These are phyloP conservation scores for Blastobotrys terrestris DNA, from an alignment of 805 yeast species.

Conservation along the genomic window DNA sequence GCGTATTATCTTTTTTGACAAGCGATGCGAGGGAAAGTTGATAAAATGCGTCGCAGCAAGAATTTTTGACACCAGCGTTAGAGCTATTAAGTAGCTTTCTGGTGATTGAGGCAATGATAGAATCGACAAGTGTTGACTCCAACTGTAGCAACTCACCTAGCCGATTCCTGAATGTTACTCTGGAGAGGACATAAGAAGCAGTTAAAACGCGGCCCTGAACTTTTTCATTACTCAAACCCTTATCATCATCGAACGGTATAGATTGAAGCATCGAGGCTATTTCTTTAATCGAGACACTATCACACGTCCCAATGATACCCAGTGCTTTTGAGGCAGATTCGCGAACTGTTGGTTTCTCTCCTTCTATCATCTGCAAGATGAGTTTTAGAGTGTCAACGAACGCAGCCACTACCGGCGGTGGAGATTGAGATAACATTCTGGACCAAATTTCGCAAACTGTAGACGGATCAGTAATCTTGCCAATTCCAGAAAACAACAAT, in stretches of 20 bases:
- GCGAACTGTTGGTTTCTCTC: conserved; percentile 13
- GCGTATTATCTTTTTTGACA: conserved; percentile 20
- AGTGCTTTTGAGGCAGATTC: conserved; percentile 38
- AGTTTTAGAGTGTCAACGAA: background rate
- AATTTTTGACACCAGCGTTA: conserved; percentile 9
- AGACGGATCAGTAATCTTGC: background rate
- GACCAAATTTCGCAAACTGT: conserved; percentile 9
- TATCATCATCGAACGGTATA: background rate
- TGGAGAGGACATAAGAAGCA: background rate
- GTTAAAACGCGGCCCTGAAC: background rate
- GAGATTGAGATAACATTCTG: conserved; percentile 17
- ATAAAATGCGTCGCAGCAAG: conserved; percentile 26
- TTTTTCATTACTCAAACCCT: background rate
- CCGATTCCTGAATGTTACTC: background rate
- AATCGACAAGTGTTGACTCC: background rate
- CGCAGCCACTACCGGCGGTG: conserved; percentile 13
- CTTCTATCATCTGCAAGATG: conserved; percentile 1
- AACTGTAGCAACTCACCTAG: background rate
- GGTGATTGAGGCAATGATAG: background rate
- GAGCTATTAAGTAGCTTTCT: background rate
- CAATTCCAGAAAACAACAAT: conserved; percentile 34
- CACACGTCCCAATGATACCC: conserved; percentile 31
- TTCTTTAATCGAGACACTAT: background rate
- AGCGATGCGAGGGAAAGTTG: conserved; percentile 39
- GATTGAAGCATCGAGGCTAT: background rate